These are phyloP conservation scores for Fusarium goolgardi DNA, from an alignment of 2,329 filamentous ascomycete species.

Conservation along the genomic window DNA sequence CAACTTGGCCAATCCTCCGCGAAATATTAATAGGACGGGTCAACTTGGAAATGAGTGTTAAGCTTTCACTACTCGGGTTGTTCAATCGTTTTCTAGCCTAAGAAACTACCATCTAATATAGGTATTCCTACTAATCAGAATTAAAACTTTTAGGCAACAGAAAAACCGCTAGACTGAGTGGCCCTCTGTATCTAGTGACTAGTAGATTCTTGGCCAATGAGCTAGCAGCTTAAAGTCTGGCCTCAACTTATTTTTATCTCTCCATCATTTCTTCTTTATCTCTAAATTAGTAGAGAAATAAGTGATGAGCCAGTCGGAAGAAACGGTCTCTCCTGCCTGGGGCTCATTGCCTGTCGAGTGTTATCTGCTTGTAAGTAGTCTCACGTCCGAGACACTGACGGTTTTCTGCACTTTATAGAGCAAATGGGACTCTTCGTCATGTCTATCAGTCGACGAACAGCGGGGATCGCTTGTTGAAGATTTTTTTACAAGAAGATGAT, in stretches of 20 bases:
- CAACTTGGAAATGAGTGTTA: too few species aligned
- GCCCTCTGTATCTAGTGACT: not conserved
- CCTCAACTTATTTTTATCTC: not conserved
- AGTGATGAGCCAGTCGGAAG: not conserved
- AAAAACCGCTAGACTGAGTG: not conserved
- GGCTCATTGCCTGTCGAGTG: not conserved
- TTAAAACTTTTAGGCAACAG: not conserved
- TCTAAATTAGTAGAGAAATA: fast-evolving
- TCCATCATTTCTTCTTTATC: not conserved
- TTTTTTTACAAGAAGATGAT: not conserved
- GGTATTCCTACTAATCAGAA: too few species aligned
- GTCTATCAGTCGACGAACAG: not conserved
- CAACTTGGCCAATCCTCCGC: too few species aligned
- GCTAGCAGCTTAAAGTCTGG: not conserved
- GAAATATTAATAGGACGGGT: too few species aligned
- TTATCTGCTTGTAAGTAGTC: not conserved
- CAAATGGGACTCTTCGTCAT: not conserved
- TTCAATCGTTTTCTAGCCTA: too few species aligned
- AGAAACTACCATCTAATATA: too few species aligned
- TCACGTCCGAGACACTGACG: not conserved
- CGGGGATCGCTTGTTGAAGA: not conserved
- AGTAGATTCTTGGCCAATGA: not conserved
- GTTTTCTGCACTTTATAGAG: not conserved
- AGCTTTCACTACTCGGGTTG: too few species aligned
- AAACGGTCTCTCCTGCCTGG: fast-evolving